A percentile compares a stretch with the other conserved stretches of the same genome.
These are phyloP conservation scores for Goffeauzyma gilvescens DNA, from an alignment of 768 basidiomycete species.

Conservation along the genomic window DNA sequence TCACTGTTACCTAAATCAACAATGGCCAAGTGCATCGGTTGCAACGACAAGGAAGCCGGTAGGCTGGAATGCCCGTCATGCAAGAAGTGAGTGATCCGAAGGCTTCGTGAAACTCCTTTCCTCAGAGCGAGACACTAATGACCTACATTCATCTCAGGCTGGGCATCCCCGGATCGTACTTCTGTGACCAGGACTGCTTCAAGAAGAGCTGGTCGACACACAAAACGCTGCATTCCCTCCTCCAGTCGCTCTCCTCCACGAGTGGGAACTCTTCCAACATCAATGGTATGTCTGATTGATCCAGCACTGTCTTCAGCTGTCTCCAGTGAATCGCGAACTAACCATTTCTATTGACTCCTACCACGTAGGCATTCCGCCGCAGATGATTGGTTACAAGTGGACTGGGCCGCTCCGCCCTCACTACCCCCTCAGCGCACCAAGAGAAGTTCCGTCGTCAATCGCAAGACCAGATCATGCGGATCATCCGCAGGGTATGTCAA, in stretches of 20 bases:
- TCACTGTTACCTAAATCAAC: neutral
- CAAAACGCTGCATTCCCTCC: constrained; percentile 28
- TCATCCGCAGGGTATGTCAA: constrained; percentile 42
- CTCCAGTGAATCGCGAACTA: neutral
- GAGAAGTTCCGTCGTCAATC: constrained; percentile 65
- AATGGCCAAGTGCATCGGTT: constrained; percentile 28
- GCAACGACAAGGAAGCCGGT: constrained; percentile 61
- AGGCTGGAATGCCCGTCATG: constrained; percentile 83
- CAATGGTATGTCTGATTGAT: constrained; percentile 46
- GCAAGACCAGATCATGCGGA: constrained; percentile 72
- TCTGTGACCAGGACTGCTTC: constrained; percentile 92
- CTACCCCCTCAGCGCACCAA: constrained; percentile 68
- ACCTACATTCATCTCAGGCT: constrained; percentile 17
- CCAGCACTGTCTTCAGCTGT: neutral
- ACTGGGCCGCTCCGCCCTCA: constrained; percentile 61
- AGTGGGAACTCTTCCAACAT: constrained; percentile 6
- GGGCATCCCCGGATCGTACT: constrained; percentile 37
- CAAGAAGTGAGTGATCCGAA: constrained; percentile 47
- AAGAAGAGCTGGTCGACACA: constrained; percentile 52
- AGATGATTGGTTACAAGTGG: constrained; percentile 49
- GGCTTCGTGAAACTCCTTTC: constrained; percentile 32
- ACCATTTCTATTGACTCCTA: neutral
- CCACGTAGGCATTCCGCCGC: constrained; percentile 48
- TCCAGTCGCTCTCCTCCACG: constrained; percentile 13
- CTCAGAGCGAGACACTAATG: constrained; percentile 48